Evolutionary conservation across 208 protist species (phyloP).

Genomic region (Leishmania aethiopica): DNA sequence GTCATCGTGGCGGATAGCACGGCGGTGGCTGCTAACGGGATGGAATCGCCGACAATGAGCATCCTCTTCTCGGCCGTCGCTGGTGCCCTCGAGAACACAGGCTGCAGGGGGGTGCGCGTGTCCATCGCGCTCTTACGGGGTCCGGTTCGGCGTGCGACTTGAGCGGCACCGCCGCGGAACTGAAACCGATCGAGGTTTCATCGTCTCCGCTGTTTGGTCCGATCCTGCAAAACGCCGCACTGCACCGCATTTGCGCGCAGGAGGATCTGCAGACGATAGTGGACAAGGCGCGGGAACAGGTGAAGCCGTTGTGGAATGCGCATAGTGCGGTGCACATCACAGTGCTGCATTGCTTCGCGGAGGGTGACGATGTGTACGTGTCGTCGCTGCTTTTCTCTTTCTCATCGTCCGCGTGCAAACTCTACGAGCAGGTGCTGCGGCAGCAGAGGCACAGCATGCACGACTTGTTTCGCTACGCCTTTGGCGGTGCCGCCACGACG

Average conservation of each 20-base stretch:
- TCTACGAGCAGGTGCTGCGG: constrained; percentile 34
- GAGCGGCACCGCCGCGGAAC: constrained; percentile 17
- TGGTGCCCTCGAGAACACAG: constrained; percentile 20
- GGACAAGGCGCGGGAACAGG: constrained; percentile 21
- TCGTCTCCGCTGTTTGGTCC: constrained; percentile 65
- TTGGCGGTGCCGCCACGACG: constrained; percentile 50
- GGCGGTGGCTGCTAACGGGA: constrained; percentile 21
- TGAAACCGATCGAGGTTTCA: constrained; percentile 18
- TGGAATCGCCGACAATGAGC: constrained; percentile 33
- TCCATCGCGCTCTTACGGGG: constrained; percentile 41
- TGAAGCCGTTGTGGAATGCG: constrained; percentile 29
- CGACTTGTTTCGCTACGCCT: constrained; percentile 54
- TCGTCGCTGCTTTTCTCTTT: constrained; percentile 46
- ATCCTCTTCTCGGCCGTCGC: constrained; percentile 30
- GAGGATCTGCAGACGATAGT: constrained; percentile 27
- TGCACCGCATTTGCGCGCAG: constrained; percentile 23
- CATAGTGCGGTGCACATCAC: constrained; percentile 37
- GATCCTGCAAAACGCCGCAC: constrained; percentile 32
- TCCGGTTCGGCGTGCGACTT: constrained; percentile 27
- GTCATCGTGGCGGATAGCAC: constrained; percentile 42
- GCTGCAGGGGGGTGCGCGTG: constrained; percentile 42
- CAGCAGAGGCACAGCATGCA: constrained; percentile 18
- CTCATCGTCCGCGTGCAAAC: constrained; percentile 17
- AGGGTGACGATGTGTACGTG: constrained; percentile 33
- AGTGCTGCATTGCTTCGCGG: constrained; percentile 40